These are phyloP conservation scores for Penicillium sp. DNA, from an alignment of 2,329 filamentous ascomycete species.

Conservation along the genomic window DNA sequence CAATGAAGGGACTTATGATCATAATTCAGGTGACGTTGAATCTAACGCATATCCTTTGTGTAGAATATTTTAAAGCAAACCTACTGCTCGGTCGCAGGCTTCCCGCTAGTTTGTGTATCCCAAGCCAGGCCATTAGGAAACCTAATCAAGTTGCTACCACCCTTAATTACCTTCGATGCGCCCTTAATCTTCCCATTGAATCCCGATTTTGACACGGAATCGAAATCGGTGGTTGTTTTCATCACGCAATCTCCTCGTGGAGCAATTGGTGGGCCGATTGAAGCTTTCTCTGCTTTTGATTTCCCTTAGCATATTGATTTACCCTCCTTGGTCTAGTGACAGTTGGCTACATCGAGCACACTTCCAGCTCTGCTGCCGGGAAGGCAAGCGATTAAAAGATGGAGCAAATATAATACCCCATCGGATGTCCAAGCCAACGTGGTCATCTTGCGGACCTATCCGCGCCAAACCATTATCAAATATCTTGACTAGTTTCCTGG, in stretches of 20 bases:
- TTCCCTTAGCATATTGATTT: not conserved
- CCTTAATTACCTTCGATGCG: not conserved
- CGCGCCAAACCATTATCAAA: too few species aligned
- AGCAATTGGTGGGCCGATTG: not conserved
- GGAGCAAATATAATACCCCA: too few species aligned
- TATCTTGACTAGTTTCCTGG: too few species aligned
- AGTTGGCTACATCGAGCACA: not conserved
- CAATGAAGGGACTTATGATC: not conserved
- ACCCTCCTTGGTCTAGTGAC: not conserved
- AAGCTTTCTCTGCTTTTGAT: not conserved
- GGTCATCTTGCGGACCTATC: too few species aligned
- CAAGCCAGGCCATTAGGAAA: not conserved
- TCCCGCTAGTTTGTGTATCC: not conserved
- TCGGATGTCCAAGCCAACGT: too few species aligned
- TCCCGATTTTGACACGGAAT: not conserved
- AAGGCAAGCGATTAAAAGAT: too few species aligned
- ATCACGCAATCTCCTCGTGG: not conserved
- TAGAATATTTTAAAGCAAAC: not conserved
- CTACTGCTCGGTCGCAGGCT: not conserved
- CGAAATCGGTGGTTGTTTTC: not conserved
- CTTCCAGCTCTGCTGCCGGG: too few species aligned
- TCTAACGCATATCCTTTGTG: not conserved
- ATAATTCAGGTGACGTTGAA: not conserved
- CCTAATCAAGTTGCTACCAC: not conserved
- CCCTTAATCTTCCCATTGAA: not conserved